Conservation (phyloP, 441 rosid species). For the Metrosideros polymorpha region DNA sequence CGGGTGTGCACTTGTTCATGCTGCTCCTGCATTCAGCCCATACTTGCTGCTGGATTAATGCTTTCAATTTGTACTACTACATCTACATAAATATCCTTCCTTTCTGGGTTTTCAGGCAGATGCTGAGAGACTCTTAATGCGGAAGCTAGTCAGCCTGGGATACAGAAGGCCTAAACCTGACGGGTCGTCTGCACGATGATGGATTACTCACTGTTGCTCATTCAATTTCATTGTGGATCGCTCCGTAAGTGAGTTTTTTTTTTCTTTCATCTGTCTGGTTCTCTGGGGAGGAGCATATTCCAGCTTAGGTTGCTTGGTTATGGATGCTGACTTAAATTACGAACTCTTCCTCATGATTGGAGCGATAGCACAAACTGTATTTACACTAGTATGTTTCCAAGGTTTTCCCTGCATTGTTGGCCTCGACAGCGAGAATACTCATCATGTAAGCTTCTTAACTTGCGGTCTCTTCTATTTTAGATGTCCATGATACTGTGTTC, state of each 20-base stretch:
- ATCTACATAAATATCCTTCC: background rate
- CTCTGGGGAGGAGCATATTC: background rate
- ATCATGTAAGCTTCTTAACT: background rate
- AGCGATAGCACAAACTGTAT: background rate
- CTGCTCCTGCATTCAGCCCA: background rate
- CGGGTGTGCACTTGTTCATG: background rate
- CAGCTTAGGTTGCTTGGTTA: background rate
- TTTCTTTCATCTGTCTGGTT: background rate
- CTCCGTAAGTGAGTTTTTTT: background rate
- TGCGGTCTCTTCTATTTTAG: background rate
- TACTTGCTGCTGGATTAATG: background rate
- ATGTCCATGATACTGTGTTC: background rate
- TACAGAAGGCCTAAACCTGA: constrained; percentile 38
- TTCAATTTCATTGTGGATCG: background rate
- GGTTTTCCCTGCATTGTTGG: background rate
- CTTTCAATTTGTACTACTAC: background rate
- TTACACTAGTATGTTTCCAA: background rate
- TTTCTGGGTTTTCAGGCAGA: constrained; percentile 40
- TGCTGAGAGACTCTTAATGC: constrained; percentile 65
- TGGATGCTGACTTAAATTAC: background rate
- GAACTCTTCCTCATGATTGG: background rate
- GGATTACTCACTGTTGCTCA: background rate
- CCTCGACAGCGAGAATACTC: background rate
- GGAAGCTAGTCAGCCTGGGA: constrained; percentile 63
- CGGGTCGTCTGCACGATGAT: background rate